Evolutionary conservation across 192 early-diverging fungal species (phyloP), one percentile per base, ranked within the genome.

Genomic region (Chytriomyces sp.): DNA sequence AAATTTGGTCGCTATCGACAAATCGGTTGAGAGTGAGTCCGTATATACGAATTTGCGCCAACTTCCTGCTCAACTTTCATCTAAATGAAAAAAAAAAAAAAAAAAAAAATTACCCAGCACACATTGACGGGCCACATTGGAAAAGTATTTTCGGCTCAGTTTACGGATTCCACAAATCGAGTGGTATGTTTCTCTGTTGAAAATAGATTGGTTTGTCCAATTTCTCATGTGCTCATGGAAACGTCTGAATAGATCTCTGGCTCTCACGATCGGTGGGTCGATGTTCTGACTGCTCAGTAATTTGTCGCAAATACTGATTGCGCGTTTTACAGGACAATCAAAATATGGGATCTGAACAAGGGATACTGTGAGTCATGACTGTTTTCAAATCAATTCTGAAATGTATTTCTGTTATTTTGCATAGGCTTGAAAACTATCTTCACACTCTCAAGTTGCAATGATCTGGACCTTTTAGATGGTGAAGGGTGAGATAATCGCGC

Each of bases 51-150:
- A 43, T 26, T 43, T 35, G 1, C 28, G 53, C 67, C 46, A 60
- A 67, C 16, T 77, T 64, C 35, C 4, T 35, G 35, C 4, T 35
- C 35, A 35, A 35, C 35, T 35, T 35, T 35, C 4, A 35, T 35
- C 35, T 35, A 4, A 35, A 35, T 35, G 3, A 35, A 35, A 35
- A 0, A 35, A 35, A 35, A 35, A 35, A 35, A 35, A 35, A 0
- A 35, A 35, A 35, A 35, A 35, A 35, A n/a, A n/a, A n/a, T n/a
- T n/a, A n/a, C n/a, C 13, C 49, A 94, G 92, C 95, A 96, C 79
- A 97, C 95, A 23, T 85, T 99, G 74, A 95, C 93, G 5, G 96
- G 97, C 1, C 97, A 99, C 82, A 92, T 96, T 61, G 95, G 95
- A 65, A 94, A 96, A 83, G 95, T 99, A 6, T 93, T 90, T 77